Percentiles rank a stretch among this genome's conserved stretches.
Evolutionary conservation across 257 asterid species (phyloP).

Genomic region (Penstemon davidsonii): DNA sequence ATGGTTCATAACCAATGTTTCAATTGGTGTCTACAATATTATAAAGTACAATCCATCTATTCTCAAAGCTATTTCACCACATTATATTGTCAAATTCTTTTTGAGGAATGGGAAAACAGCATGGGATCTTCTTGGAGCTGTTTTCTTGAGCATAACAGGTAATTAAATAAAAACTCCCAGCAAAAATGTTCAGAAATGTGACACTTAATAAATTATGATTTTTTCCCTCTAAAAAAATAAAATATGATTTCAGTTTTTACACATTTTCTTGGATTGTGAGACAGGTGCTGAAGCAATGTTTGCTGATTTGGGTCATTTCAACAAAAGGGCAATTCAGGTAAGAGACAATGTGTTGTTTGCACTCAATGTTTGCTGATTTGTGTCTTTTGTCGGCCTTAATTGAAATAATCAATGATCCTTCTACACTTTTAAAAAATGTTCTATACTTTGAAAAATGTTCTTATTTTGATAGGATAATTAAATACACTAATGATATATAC

Average conservation of each 20-base stretch:
- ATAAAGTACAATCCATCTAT: conserved; percentile 45
- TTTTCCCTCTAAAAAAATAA: no score
- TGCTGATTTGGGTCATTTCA: conserved; percentile 82
- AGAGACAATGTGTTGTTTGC: not conserved
- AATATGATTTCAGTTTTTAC: not conserved
- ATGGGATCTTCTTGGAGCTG: conserved; percentile 66
- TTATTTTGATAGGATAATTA: no score
- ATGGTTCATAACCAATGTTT: conserved; percentile 59
- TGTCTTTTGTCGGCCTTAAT: no score
- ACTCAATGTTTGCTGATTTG: no score
- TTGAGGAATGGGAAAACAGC: conserved; percentile 45
- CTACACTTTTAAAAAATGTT: no score
- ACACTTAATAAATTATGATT: no score
- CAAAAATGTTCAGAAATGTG: no score
- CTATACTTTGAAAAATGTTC: no score
- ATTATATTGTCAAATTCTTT: conserved; percentile 48
- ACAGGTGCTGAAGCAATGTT: conserved; percentile 82
- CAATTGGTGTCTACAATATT: conserved; percentile 61
- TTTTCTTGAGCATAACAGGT: conserved; percentile 68
- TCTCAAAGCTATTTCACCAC: conserved; percentile 61
- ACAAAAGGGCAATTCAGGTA: conserved; percentile 68
- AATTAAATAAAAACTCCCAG: not conserved
- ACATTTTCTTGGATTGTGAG: not conserved
- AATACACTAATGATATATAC: no score
- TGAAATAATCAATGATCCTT: no score